These are phyloP conservation scores for Chaetomidium leptoderma DNA, from an alignment of 495 filamentous ascomycete genomes.

Conservation along the genomic window DNA sequence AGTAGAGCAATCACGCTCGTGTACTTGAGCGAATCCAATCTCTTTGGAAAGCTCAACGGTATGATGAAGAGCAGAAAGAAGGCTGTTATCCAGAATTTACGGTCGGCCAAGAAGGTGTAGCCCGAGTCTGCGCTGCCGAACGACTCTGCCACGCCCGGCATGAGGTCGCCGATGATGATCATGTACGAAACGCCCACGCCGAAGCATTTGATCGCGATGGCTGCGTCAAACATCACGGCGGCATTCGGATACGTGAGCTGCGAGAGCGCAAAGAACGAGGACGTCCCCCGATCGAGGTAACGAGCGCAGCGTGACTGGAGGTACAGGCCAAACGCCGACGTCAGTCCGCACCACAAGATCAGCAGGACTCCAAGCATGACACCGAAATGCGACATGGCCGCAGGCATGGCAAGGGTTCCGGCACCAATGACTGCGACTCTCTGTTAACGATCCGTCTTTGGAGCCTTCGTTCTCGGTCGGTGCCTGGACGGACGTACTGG, in stretches of 20 bases:
- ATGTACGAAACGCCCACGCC: constrained; percentile 96
- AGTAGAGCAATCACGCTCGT: constrained; percentile 88
- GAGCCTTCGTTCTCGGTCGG: neutral
- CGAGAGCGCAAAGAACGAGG: constrained; percentile 85
- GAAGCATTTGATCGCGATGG: constrained; percentile 97
- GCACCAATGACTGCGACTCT: constrained; percentile 77
- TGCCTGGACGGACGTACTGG: constrained; percentile 56
- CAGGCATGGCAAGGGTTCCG: constrained; percentile 90
- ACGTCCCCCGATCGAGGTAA: constrained; percentile 79
- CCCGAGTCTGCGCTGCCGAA: constrained; percentile 53
- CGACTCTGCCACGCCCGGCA: constrained; percentile 87
- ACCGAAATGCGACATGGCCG: constrained; percentile 86
- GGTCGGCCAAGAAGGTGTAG: constrained; percentile 71
- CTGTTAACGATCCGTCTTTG: neutral
- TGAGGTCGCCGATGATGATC: constrained; percentile 96
- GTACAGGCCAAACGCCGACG: constrained; percentile 89
- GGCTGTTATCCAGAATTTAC: constrained; percentile 96
- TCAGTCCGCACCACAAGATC: constrained; percentile 84
- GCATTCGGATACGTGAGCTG: constrained; percentile 97
- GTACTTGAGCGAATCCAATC: constrained; percentile 93
- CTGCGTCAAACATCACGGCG: constrained; percentile 89
- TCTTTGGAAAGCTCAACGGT: constrained; percentile 83
- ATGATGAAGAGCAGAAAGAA: constrained; percentile 96
- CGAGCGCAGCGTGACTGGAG: constrained; percentile 87
- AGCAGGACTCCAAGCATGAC: constrained; percentile 77